Evolutionary conservation across 2,329 filamentous ascomycete genomes (phyloP).

Genomic region (Alternaria atra): DNA sequence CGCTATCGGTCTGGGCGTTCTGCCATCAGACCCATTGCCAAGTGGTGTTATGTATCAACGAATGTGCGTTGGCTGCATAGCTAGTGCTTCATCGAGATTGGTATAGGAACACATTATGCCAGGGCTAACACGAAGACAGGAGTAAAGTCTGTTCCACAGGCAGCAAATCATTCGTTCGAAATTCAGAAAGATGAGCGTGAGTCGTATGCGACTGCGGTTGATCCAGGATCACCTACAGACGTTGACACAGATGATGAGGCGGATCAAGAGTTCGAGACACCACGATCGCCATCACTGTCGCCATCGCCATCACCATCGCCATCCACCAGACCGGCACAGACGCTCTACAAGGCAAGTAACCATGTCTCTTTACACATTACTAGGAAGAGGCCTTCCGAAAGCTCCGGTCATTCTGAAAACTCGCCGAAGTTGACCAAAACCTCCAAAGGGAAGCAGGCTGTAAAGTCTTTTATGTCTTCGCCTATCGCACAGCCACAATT

Average conservation of each 20-base stretch:
- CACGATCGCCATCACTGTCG: slow-evolving; percentile 29
- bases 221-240: slow-evolving; percentile 43
- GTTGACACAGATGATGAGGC: slow-evolving; percentile 38
- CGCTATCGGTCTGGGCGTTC: too few species aligned
- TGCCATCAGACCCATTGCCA: too few species aligned
- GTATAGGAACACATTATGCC: background rate
- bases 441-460: slow-evolving; percentile 36
- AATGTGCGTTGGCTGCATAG: background rate
- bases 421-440: slow-evolving; percentile 41
- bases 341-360: slow-evolving; percentile 39
- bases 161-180: background rate
- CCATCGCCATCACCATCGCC: slow-evolving; percentile 35
- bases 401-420: slow-evolving; percentile 25
- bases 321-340: slow-evolving; percentile 28
- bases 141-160: slow-evolving; percentile 1
- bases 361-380: slow-evolving; percentile 23
- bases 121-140: slow-evolving; percentile 9
- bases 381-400: slow-evolving; percentile 36
- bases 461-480: background rate
- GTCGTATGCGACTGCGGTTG: slow-evolving; percentile 21
- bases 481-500: slow-evolving; percentile 18
- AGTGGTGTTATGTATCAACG: background rate
- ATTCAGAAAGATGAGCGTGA: slow-evolving; percentile 12
- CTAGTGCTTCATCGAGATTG: background rate
- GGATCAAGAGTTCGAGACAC: slow-evolving; percentile 18